Evolutionary conservation across 2,329 filamentous ascomycete genomes (phyloP).

Genomic region (Penicillium sp.): DNA sequence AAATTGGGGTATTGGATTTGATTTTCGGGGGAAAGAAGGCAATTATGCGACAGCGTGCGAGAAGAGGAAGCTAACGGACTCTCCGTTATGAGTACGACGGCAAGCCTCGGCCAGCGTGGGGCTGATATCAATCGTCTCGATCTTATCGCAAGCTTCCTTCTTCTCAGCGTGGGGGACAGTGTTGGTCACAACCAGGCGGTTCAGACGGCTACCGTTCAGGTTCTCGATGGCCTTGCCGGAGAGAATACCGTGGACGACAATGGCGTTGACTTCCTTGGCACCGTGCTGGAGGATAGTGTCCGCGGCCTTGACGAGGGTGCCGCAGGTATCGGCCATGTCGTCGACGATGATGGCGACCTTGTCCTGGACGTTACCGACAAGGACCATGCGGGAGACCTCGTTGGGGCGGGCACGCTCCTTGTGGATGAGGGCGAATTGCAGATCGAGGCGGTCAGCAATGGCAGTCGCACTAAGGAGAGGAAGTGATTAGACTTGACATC

Average conservation of each 20-base stretch:
- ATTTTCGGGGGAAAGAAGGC: background rate
- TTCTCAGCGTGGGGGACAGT: slow-evolving; percentile 81
- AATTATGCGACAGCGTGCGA: slow-evolving; percentile 46
- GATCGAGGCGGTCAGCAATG: slow-evolving; percentile 87
- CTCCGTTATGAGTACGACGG: slow-evolving; percentile 52
- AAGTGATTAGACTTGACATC: slow-evolving; percentile 2
- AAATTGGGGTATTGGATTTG: slow-evolving; percentile 6
- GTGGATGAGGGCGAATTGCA: slow-evolving; percentile 91
- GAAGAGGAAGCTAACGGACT: slow-evolving; percentile 54
- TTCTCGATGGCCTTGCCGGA: slow-evolving; percentile 86
- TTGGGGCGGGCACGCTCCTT: slow-evolving; percentile 92
- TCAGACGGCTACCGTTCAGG: slow-evolving; percentile 74
- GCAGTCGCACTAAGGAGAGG: slow-evolving; percentile 67
- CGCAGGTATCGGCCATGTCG: slow-evolving; percentile 97
- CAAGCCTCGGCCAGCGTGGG: slow-evolving; percentile 63
- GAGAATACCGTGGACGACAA: slow-evolving; percentile 92
- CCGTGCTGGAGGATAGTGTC: slow-evolving; percentile 84
- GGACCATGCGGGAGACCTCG: slow-evolving; percentile 88
- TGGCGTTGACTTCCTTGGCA: slow-evolving; percentile 84
- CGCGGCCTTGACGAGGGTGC: slow-evolving; percentile 83
- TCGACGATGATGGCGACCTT: slow-evolving; percentile 95
- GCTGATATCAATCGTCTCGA: slow-evolving; percentile 90
- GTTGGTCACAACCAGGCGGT: slow-evolving; percentile 84
- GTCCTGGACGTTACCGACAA: slow-evolving; percentile 90
- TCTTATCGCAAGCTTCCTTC: slow-evolving; percentile 72